These are phyloP conservation scores for Pseudogymnoascus sp. DNA, from an alignment of 2,329 filamentous ascomycete species.

Conservation along the genomic window DNA sequence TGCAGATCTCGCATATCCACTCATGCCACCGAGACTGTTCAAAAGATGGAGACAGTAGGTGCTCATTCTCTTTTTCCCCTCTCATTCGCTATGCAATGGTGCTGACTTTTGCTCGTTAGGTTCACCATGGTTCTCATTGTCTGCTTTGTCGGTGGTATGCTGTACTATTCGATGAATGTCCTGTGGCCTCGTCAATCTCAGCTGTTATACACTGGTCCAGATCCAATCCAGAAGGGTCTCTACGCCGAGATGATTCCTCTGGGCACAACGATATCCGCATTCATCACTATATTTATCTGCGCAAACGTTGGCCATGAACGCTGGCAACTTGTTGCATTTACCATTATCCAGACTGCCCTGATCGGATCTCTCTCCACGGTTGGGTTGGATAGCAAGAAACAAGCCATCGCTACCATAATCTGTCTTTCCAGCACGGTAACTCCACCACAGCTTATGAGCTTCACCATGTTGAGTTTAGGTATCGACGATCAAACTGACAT, in stretches of 20 bases:
- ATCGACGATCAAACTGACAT: conserved; percentile 34
- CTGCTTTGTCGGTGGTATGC: conserved; percentile 31
- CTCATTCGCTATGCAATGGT: background rate
- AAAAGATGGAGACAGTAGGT: conserved; percentile 25
- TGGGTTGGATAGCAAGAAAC: conserved; percentile 29
- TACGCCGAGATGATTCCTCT: conserved; percentile 22
- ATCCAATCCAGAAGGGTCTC: conserved; percentile 26
- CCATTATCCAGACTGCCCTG: too few species aligned
- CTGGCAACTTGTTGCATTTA: too few species aligned
- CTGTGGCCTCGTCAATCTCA: conserved; percentile 30
- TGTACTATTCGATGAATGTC: conserved; percentile 31
- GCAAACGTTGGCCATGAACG: too few species aligned
- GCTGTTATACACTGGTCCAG: conserved; percentile 24
- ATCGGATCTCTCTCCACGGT: conserved; percentile 29
- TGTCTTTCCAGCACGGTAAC: conserved; percentile 30
- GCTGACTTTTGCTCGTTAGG: conserved; percentile 12
- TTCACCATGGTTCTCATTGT: conserved; percentile 31
- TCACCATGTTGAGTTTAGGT: conserved; percentile 33
- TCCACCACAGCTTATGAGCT: conserved; percentile 31
- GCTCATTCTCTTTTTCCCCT: background rate
- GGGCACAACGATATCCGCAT: background rate
- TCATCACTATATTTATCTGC: too few species aligned
- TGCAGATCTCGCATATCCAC: conserved; percentile 26
- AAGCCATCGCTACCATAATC: conserved; percentile 33
- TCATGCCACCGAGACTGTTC: conserved; percentile 31